These are phyloP conservation scores for Ilyonectria destructans DNA, from an alignment of 2,329 filamentous ascomycete species.

Conservation along the genomic window DNA sequence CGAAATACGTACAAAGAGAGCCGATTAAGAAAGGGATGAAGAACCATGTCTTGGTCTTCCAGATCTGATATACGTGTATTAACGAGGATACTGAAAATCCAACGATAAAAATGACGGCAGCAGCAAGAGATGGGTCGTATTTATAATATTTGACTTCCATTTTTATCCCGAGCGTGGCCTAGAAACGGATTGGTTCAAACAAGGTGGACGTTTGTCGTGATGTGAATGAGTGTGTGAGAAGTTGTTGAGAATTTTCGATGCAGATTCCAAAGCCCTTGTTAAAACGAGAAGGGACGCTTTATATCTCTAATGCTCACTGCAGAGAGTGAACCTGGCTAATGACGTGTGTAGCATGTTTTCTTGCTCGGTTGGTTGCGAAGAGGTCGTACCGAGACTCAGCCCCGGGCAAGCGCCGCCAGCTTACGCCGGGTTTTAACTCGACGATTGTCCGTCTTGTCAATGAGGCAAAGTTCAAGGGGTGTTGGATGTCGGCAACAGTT, in stretches of 20 bases:
- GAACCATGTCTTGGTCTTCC: slow-evolving; percentile 12
- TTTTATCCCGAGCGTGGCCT: not conserved
- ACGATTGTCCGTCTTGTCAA: not conserved
- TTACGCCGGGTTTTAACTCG: not conserved
- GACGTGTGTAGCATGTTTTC: not conserved
- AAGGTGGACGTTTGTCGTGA: not conserved
- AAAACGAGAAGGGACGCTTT: not conserved
- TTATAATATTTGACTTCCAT: slow-evolving; percentile 12
- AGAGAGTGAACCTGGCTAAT: not conserved
- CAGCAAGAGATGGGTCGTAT: slow-evolving; percentile 13
- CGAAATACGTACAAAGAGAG: slow-evolving; percentile 3
- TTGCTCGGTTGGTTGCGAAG: not conserved
- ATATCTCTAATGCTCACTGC: not conserved
- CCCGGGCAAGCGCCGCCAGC: not conserved
- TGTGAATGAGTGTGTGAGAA: not conserved
- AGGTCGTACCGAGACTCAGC: not conserved
- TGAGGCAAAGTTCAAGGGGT: not conserved
- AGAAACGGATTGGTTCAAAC: not conserved
- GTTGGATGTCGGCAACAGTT: not conserved
- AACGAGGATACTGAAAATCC: not conserved
- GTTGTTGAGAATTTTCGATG: not conserved
- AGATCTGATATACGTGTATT: not conserved
- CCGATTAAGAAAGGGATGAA: slow-evolving; percentile 12
- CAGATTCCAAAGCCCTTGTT: not conserved
- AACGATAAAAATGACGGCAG: slow-evolving; percentile 8